Evolutionary conservation across 2,329 filamentous ascomycete genomes (phyloP).

Genomic region (Sarocladium kiliense): DNA sequence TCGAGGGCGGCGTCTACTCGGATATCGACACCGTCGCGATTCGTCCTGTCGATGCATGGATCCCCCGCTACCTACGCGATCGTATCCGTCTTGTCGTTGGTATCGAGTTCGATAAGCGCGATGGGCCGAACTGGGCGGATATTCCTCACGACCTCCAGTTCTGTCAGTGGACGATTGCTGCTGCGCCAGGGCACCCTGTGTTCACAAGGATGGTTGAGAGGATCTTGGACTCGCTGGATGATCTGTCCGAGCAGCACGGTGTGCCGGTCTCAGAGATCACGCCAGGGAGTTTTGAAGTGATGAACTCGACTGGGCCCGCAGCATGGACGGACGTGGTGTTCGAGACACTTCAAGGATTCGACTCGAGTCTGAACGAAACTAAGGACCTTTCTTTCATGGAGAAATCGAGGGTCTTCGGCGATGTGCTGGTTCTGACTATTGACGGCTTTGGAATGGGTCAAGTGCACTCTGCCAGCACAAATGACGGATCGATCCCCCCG

Average conservation of each 20-base stretch:
- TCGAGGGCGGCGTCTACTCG: constrained; percentile 16
- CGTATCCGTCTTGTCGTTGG: constrained; percentile 20
- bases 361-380: constrained; percentile 14
- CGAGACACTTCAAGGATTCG: constrained; percentile 17
- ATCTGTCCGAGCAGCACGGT: constrained; percentile 11
- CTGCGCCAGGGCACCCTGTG: constrained; percentile 23
- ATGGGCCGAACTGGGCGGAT: constrained; percentile 19
- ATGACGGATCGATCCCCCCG: constrained; percentile 20
- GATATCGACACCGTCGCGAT: constrained; percentile 56
- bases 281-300: constrained; percentile 21
- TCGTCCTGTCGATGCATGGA: constrained; percentile 35
- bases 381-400: constrained; percentile 2
- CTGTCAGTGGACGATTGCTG: constrained; percentile 29
- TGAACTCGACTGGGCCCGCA: constrained; percentile 25
- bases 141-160: constrained; percentile 23
- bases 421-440: constrained; percentile 20
- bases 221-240: constrained; percentile 20
- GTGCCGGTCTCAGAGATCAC: constrained; percentile 10
- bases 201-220: constrained; percentile 21
- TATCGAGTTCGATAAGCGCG: constrained; percentile 23
- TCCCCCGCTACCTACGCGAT: constrained; percentile 16
- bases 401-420: constrained; percentile 14
- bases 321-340: constrained; percentile 25
- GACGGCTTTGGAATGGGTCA: constrained; percentile 24
- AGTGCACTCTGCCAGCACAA: constrained; percentile 20